phyloP scores from a whole-genome alignment of 768 basidiomycete species.

The Macrolepiota albuminosa region DNA sequence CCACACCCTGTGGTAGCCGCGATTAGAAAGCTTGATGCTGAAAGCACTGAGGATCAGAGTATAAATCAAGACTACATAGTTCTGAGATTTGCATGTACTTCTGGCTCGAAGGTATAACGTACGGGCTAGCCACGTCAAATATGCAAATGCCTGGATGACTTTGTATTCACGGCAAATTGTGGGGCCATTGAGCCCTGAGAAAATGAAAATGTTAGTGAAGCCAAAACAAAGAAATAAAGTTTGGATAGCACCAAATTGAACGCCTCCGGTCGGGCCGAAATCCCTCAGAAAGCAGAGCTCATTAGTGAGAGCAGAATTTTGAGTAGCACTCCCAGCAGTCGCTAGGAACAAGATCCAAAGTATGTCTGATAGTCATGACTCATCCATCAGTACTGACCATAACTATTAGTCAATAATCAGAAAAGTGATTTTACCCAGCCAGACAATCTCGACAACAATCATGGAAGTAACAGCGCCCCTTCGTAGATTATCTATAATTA shows the following conservation, averaged over 20 bases:
- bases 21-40: conserved; percentile 23
- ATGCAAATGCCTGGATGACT: conserved; percentile 39
- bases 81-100: not conserved
- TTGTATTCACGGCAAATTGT: conserved; percentile 32
- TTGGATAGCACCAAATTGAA: not conserved
- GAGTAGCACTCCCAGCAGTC: conserved; percentile 29
- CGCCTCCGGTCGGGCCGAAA: not conserved
- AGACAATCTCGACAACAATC: conserved; percentile 33
- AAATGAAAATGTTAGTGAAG: not conserved
- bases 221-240: not conserved
- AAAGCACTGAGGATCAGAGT: conserved; percentile 22
- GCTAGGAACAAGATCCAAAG: conserved; percentile 45
- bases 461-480: conserved; percentile 33
- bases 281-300: conserved; percentile 6
- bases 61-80: conserved; percentile 31
- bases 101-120: conserved; percentile 15
- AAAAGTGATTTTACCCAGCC: conserved; percentile 31
- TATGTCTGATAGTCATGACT: conserved; percentile 22
- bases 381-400: not conserved
- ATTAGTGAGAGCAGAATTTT: conserved; percentile 8
- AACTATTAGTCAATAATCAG: not conserved
- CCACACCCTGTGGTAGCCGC: conserved; percentile 33
- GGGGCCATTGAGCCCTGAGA: not conserved
- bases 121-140: conserved; percentile 40
- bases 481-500: conserved; percentile 28